Conservation (phyloP, 371 early-diverging fungal species). For the Quaeritorhiza haematococci region DNA sequence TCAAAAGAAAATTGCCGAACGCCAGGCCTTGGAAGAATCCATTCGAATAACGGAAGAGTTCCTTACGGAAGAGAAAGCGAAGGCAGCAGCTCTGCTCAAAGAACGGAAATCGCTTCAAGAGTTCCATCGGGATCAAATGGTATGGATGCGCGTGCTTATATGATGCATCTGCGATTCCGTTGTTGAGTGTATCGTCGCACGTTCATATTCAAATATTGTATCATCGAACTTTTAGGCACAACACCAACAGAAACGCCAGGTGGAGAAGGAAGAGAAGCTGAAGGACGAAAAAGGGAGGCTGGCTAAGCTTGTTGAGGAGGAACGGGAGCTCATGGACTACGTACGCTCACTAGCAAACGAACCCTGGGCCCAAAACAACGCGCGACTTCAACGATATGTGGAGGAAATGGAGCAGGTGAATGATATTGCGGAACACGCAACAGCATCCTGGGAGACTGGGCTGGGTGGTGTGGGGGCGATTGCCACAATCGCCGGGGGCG, state of each 20-base stretch:
- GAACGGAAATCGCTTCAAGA: constrained; percentile 23
- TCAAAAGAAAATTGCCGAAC: constrained; percentile 11
- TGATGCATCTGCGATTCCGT: too few species aligned
- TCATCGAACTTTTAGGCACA: constrained; percentile 5
- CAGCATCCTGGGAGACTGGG: too few species aligned
- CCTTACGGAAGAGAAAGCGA: constrained; percentile 6
- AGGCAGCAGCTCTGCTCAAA: background rate
- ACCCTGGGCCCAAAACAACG: constrained; percentile 34
- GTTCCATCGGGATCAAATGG: constrained; percentile 23
- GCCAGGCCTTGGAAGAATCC: constrained; percentile 19
- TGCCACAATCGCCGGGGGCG: too few species aligned
- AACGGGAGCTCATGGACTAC: constrained; percentile 23
- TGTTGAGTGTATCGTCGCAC: too few species aligned
- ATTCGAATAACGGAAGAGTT: constrained; percentile 13
- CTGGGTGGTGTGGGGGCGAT: too few species aligned
- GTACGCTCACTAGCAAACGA: constrained; percentile 26
- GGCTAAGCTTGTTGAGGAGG: constrained; percentile 6
- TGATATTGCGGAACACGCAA: too few species aligned
- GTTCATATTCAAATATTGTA: background rate
- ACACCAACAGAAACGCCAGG: background rate
- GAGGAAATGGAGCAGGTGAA: too few species aligned
- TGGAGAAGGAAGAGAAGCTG: constrained; percentile 8
- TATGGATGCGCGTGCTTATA: too few species aligned
- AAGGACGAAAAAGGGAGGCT: constrained; percentile 2
- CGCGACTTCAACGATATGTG: constrained; percentile 27